Conservation (phyloP, 106 monocot genomes). For the Xerophyta viscosa region DNA sequence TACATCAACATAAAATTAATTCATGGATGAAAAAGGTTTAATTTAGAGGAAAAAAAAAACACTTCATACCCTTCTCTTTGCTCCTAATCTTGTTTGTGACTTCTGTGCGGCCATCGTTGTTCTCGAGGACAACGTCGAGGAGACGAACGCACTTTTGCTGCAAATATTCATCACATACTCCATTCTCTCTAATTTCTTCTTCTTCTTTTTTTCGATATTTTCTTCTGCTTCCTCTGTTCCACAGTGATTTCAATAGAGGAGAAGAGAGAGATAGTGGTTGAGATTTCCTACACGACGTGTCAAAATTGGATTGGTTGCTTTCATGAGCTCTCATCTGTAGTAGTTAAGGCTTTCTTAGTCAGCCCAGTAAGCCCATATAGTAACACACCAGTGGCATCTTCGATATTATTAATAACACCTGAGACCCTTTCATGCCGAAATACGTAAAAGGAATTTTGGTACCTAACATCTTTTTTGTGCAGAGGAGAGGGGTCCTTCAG, state of each 20-base stretch:
- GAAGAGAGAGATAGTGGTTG: not conserved
- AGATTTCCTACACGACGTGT: not conserved
- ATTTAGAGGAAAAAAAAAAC: not conserved
- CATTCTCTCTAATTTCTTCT: conserved; percentile 4
- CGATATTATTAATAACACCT: too few species aligned
- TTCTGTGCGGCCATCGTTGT: conserved; percentile 25
- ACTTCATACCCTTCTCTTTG: conserved; percentile 17
- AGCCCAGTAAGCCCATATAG: not conserved
- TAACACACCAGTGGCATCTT: not conserved
- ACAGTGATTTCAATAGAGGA: too few species aligned
- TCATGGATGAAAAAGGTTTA: not conserved
- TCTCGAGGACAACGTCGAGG: conserved; percentile 12
- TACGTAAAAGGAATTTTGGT: too few species aligned
- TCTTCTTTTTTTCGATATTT: not conserved
- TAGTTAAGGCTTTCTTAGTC: not conserved
- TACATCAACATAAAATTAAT: not conserved
- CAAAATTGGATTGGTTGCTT: not conserved
- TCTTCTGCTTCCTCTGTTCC: not conserved
- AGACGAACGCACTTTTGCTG: conserved; percentile 13
- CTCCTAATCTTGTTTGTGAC: conserved; percentile 12
- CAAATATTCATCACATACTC: conserved; percentile 2
- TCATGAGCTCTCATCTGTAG: too few species aligned
- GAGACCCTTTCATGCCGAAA: too few species aligned
- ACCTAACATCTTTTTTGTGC: too few species aligned
- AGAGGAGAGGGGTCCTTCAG: too few species aligned